phyloP scores from a whole-genome alignment of 148 eudicot genomes.

The Drosera capensis region DNA sequence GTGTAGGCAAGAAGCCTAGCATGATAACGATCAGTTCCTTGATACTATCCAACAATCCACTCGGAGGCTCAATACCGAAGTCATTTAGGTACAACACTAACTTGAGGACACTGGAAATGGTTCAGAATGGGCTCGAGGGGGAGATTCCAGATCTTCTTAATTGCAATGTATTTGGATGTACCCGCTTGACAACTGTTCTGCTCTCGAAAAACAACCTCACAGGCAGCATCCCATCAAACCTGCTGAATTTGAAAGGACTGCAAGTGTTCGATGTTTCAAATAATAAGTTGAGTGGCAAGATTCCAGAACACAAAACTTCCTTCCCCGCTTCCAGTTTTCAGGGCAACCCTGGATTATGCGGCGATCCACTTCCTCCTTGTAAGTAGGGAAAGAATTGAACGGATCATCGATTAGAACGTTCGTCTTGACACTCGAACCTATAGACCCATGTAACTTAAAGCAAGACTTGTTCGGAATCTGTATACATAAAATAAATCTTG shows the following conservation, averaged over 20 bases:
- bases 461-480: too few species aligned
- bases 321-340: constrained; percentile 44
- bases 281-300: constrained; percentile 45
- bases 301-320: constrained; percentile 44
- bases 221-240: constrained; percentile 40
- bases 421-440: too few species aligned
- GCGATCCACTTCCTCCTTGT: constrained; percentile 64
- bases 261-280: constrained; percentile 45
- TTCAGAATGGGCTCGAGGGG: constrained; percentile 21
- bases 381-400: too few species aligned
- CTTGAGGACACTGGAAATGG: constrained; percentile 29
- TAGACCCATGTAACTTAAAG: too few species aligned
- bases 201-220: constrained; percentile 32
- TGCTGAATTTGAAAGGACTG: constrained; percentile 30
- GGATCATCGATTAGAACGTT: too few species aligned
- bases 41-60: constrained; percentile 40
- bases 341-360: constrained; percentile 63
- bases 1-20: constrained; percentile 21
- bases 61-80: constrained; percentile 50
- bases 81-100: constrained; percentile 37
- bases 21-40: constrained; percentile 34
- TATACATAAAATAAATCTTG: too few species aligned
- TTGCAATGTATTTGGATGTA: too few species aligned
- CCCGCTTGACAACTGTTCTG: constrained; percentile 22
- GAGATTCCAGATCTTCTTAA: constrained; percentile 39